These are phyloP conservation scores for Saussurea involucrata DNA, from an alignment of 129 eudicot genomes.

Conservation along the genomic window DNA sequence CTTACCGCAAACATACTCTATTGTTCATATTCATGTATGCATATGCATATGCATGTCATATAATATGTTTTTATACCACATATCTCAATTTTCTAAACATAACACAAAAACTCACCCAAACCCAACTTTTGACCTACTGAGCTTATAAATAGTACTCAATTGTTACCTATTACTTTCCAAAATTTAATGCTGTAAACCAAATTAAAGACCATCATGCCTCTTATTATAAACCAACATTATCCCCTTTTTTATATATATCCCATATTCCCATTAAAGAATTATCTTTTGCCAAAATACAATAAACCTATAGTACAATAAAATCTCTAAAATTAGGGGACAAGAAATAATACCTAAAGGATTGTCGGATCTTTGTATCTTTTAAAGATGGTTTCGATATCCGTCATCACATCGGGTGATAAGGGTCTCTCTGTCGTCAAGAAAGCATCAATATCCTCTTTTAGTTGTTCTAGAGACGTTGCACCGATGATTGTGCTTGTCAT, in stretches of 20 bases:
- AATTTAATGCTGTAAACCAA: background rate
- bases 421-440: constrained; percentile 65
- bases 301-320: constrained; percentile 1
- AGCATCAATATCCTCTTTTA: constrained; percentile 84
- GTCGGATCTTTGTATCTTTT: constrained; percentile 86
- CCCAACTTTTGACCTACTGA: no score
- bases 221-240: background rate
- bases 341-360: constrained; percentile 34
- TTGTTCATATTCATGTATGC: no score
- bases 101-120: no score
- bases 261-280: background rate
- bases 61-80: no score
- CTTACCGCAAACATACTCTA: no score
- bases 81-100: no score
- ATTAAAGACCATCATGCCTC: background rate
- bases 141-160: background rate
- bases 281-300: background rate
- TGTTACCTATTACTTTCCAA: background rate
- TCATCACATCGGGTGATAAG: constrained; percentile 60
- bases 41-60: no score
- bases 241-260: background rate
- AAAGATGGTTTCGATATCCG: constrained; percentile 61
- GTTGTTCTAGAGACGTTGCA: constrained; percentile 81
- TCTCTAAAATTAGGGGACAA: background rate
- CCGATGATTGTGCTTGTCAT: constrained; percentile 87